These are phyloP conservation scores for Cordyceps pruinosa DNA, from an alignment of 2,329 filamentous ascomycete species.

Conservation along the genomic window DNA sequence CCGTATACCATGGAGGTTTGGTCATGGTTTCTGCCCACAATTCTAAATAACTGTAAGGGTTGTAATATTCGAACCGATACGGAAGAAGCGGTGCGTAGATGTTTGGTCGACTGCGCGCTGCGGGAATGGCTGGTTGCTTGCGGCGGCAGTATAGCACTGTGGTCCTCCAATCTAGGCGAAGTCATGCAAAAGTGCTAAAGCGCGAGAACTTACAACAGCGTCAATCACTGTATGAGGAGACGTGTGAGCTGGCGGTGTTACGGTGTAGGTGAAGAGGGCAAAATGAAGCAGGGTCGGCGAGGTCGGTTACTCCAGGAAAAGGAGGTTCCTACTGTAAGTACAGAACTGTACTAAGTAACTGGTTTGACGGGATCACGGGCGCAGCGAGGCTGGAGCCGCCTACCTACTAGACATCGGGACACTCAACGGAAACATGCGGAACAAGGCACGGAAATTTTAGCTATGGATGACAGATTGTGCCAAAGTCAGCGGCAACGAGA, in stretches of 20 bases:
- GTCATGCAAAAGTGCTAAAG: background rate
- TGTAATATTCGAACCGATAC: background rate
- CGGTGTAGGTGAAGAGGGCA: constrained; percentile 1
- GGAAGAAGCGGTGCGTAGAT: background rate
- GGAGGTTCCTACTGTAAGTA: too few relatives aligned
- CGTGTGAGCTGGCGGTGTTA: background rate
- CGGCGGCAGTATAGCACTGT: background rate
- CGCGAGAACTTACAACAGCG: background rate
- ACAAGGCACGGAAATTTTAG: constrained; percentile 7
- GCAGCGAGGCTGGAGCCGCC: background rate
- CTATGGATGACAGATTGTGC: background rate
- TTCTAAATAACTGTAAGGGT: background rate
- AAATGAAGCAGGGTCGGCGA: background rate
- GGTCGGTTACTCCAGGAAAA: background rate
- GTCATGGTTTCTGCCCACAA: constrained; percentile 1
- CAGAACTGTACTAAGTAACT: background rate
- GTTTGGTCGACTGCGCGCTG: background rate
- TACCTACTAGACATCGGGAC: background rate
- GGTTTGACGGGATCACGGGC: constrained; percentile 6
- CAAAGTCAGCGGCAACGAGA: background rate
- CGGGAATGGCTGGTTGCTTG: background rate
- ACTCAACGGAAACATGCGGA: constrained; percentile 13
- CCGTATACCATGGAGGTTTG: background rate
- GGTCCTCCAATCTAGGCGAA: background rate
- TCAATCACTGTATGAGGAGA: background rate